phyloP scores from a whole-genome alignment of 139 green algal genomes.

The Parachlorella kessleri region DNA sequence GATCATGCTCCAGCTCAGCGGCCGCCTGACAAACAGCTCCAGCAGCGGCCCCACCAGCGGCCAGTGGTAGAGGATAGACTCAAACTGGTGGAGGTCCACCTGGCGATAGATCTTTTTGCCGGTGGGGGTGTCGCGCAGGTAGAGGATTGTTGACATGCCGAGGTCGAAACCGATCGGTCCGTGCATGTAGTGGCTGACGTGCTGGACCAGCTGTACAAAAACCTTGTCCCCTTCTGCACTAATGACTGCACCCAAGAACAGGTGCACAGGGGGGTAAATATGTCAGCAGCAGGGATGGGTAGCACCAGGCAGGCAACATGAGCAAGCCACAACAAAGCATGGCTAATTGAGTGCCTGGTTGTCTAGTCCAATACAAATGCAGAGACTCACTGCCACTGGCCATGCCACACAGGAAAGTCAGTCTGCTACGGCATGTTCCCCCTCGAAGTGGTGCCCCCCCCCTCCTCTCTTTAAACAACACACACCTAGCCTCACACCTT shows the following conservation, averaged over 20 bases:
- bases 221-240: background rate
- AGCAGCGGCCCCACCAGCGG: background rate
- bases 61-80: slow-evolving; percentile 19
- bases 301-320: background rate
- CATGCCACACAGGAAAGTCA: no score
- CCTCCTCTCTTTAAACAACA: no score
- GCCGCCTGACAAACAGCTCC: background rate
- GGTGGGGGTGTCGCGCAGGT: background rate
- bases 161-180: slow-evolving; percentile 8
- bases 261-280: background rate
- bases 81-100: slow-evolving; percentile 35
- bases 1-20: background rate
- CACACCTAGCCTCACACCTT: no score
- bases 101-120: slow-evolving; percentile 4
- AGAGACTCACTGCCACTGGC: no score
- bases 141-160: slow-evolving; percentile 4
- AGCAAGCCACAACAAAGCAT: background rate
- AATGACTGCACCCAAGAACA: background rate
- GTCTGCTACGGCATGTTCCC: no score
- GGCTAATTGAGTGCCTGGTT: background rate
- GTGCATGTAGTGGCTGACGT: slow-evolving; percentile 17
- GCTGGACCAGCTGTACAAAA: slow-evolving; percentile 23
- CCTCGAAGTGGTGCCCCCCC: no score
- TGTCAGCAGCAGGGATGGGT: background rate
- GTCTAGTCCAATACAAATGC: background rate